Conservation (phyloP, 345 rosid species). For the Euphorbia peplus region DNA sequence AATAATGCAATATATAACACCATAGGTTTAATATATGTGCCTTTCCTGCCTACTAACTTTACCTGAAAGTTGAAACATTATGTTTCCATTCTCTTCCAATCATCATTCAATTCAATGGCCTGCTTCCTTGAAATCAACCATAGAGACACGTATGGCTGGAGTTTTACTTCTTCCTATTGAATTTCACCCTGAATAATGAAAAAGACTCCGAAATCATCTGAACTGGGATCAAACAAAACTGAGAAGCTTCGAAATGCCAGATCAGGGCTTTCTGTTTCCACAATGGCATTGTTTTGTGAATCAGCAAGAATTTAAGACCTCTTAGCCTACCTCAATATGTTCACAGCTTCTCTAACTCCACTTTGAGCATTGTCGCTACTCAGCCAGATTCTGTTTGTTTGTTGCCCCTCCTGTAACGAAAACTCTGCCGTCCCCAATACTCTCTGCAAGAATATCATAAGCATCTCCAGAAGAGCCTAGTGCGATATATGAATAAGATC, state of each 20-base stretch:
- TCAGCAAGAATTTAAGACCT: conserved; percentile 35
- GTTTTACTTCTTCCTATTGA: conserved; percentile 30
- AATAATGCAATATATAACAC: conserved; percentile 17
- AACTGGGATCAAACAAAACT: conserved; percentile 52
- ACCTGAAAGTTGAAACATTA: conserved; percentile 38
- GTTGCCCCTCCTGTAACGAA: conserved; percentile 99
- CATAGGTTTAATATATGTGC: conserved; percentile 14
- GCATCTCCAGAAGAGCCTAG: conserved; percentile 97
- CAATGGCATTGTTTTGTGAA: conserved; percentile 27
- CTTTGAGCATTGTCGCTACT: conserved; percentile 99
- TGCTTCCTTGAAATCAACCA: conserved; percentile 54
- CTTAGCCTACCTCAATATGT: conserved; percentile 67
- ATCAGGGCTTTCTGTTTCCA: conserved; percentile 47
- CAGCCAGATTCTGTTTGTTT: conserved; percentile 71
- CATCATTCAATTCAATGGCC: conserved; percentile 45
- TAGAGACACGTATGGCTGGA: conserved; percentile 37
- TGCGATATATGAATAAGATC: conserved; percentile 86
- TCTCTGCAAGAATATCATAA: conserved; percentile 87
- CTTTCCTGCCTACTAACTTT: conserved; percentile 45
- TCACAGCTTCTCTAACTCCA: conserved; percentile 97
- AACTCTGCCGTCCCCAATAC: conserved; percentile 87
- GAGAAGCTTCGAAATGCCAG: conserved; percentile 49
- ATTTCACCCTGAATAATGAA: conserved; percentile 48
- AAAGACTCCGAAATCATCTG: conserved; percentile 47
- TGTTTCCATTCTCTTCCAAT: conserved; percentile 42